Evolutionary conservation across 139 green algal species (phyloP).

Genomic region (Nannochloris sp.): DNA sequence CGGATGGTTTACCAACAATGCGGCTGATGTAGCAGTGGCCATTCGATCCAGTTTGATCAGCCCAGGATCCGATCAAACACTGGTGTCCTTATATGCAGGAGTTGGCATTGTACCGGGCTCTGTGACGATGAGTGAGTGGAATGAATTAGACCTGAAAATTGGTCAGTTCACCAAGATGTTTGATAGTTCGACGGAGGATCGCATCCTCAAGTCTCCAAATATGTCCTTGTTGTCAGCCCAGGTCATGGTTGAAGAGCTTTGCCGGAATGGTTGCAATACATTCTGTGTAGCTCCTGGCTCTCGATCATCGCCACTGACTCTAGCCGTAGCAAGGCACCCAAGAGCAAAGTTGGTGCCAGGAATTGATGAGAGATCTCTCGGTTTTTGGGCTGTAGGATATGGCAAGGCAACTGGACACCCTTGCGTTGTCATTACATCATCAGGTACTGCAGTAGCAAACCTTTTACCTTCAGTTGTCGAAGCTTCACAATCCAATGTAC

Average conservation of each 20-base stretch:
- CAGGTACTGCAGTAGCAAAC: constrained; percentile 94
- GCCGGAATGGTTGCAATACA: constrained; percentile 60
- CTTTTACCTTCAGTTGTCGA: constrained; percentile 93
- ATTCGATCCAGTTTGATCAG: constrained; percentile 89
- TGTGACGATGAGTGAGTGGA: constrained; percentile 71
- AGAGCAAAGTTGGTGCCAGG: constrained; percentile 62
- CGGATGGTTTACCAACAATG: constrained; percentile 74
- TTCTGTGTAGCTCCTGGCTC: constrained; percentile 92
- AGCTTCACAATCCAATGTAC: constrained; percentile 59
- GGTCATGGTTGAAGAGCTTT: constrained; percentile 84
- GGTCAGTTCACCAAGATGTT: constrained; percentile 35
- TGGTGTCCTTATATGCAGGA: constrained; percentile 78
- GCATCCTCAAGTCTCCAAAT: constrained; percentile 49
- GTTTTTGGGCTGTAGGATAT: constrained; percentile 89
- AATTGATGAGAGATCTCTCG: constrained; percentile 95
- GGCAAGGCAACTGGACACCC: constrained; percentile 33
- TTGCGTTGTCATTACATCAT: constrained; percentile 63
- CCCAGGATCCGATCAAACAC: neutral
- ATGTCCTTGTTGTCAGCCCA: constrained; percentile 58
- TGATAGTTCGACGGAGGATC: constrained; percentile 40
- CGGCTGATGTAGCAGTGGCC: constrained; percentile 91
- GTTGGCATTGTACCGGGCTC: constrained; percentile 91
- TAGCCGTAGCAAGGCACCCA: constrained; percentile 73
- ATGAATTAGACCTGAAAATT: constrained; percentile 88
- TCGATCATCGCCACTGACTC: constrained; percentile 80